These are phyloP conservation scores for Oemleria cerasiformis DNA, from an alignment of 306 rosid genomes.

Conservation along the genomic window DNA sequence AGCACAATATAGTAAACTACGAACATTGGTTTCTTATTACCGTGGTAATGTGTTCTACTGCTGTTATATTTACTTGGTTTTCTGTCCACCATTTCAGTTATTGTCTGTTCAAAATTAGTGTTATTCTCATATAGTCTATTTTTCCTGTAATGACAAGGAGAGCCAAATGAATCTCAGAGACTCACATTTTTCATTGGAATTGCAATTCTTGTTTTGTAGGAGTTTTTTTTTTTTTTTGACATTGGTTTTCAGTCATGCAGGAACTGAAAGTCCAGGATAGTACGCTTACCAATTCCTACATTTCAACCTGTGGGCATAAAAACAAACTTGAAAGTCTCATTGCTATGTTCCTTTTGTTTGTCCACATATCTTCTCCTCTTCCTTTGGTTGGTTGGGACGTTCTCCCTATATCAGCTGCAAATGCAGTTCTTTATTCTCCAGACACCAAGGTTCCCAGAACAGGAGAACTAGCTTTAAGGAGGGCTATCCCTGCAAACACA, in stretches of 20 bases:
- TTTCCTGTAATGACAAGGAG: not conserved
- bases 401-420: conserved; percentile 46
- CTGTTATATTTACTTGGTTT: not conserved
- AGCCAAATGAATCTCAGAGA: not conserved
- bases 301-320: conserved; percentile 28
- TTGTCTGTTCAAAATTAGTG: not conserved
- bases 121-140: not conserved
- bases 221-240: conserved; percentile 29
- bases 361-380: conserved; percentile 53
- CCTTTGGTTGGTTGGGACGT: conserved; percentile 44
- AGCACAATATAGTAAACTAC: not conserved
- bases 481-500: conserved; percentile 84
- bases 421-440: conserved; percentile 77
- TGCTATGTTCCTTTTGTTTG: conserved; percentile 42
- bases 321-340: conserved; percentile 55
- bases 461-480: conserved; percentile 86
- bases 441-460: conserved; percentile 88
- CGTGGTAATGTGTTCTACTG: not conserved
- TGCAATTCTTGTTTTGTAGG: not conserved
- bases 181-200: not conserved
- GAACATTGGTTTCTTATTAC: not conserved
- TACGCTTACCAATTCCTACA: conserved; percentile 17
- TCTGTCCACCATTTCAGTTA: not conserved
- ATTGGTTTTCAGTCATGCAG: conserved; percentile 48
- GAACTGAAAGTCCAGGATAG: conserved; percentile 28